Percentiles rank a stretch among this genome's conserved stretches.
Conservation (phyloP, 805 yeast genomes). For the Zygoascus biomembranicola region DNA sequence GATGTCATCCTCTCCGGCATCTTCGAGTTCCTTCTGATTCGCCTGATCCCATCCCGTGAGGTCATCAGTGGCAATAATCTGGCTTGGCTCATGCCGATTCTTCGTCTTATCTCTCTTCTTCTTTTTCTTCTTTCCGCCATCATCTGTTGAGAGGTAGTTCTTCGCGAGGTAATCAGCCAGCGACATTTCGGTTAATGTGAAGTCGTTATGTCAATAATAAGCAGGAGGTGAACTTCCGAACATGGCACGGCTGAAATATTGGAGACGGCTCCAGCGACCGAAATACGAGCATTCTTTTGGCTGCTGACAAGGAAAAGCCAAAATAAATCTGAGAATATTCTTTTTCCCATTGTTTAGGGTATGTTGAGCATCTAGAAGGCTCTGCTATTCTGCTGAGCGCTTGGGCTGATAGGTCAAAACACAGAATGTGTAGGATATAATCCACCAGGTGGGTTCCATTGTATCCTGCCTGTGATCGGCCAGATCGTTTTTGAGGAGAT, state of each 20-base stretch:
- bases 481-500: too few relatives aligned
- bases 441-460: too few relatives aligned
- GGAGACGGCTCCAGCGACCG: background rate
- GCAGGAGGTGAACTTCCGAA: background rate
- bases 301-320: background rate
- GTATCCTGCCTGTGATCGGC: too few relatives aligned
- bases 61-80: conserved; percentile 17
- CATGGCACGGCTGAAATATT: background rate
- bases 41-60: conserved; percentile 11
- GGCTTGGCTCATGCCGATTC: background rate
- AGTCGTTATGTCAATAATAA: background rate
- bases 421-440: too few relatives aligned
- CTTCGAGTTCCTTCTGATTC: conserved; percentile 4
- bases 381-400: too few relatives aligned
- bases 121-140: conserved; percentile 24
- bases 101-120: conserved; percentile 16
- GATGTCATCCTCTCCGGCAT: conserved; percentile 14
- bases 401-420: too few relatives aligned
- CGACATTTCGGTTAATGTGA: conserved; percentile 29
- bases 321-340: background rate
- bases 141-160: conserved; percentile 33
- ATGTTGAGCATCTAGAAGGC: too few relatives aligned
- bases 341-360: background rate
- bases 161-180: conserved; percentile 40
- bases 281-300: background rate